Evolutionary conservation across 805 yeast species (phyloP).

Genomic region (Scheffersomyces ergatensis): DNA sequence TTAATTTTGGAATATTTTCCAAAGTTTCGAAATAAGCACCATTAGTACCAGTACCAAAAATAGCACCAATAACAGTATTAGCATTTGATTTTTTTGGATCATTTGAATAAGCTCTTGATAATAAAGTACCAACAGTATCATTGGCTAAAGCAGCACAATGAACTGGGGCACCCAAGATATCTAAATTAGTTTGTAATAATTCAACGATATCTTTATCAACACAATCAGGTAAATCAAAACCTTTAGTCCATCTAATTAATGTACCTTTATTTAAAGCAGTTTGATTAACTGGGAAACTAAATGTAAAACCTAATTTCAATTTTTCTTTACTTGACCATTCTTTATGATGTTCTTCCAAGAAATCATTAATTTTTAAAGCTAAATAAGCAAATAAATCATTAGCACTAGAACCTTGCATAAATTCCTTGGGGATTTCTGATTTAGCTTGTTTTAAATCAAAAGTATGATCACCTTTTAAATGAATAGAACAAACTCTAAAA

Average conservation of each 20-base stretch:
- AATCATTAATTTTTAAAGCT: constrained; percentile 66
- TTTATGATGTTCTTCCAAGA: constrained; percentile 68
- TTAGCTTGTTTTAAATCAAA: constrained; percentile 75
- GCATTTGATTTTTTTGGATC: constrained; percentile 60
- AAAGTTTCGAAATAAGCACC: constrained; percentile 88
- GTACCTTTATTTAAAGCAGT: constrained; percentile 75
- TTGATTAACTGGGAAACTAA: constrained; percentile 90
- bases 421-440: constrained; percentile 72
- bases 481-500: constrained; percentile 89
- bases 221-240: constrained; percentile 81
- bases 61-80: constrained; percentile 81
- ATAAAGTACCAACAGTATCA: constrained; percentile 92
- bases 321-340: constrained; percentile 15
- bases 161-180: constrained; percentile 58
- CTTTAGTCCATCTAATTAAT: constrained; percentile 94
- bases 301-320: constrained; percentile 87
- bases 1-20: constrained; percentile 70
- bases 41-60: constrained; percentile 97
- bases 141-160: constrained; percentile 85
- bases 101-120: constrained; percentile 82
- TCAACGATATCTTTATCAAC: constrained; percentile 81
- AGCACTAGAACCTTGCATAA: constrained; percentile 63
- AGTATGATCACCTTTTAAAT: constrained; percentile 74
- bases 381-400: constrained; percentile 71
- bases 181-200: constrained; percentile 67